phyloP scores from a whole-genome alignment of 495 filamentous ascomycete genomes.

The Ramalina peruviana region DNA sequence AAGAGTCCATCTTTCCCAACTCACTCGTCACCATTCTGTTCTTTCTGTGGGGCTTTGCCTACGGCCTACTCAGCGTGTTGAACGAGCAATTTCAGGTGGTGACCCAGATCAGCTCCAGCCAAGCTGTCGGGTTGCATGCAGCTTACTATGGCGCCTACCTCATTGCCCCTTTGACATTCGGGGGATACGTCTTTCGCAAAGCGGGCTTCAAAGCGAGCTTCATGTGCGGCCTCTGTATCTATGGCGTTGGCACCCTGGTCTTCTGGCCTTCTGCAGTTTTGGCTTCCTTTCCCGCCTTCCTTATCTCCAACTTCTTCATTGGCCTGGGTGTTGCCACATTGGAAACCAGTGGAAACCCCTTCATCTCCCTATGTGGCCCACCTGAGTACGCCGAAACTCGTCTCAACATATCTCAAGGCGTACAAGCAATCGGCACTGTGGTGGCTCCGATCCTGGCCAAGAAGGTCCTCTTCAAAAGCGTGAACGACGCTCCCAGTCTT shows the following conservation, averaged over 20 bases:
- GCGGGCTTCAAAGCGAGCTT: slow-evolving; percentile 58
- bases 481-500: slow-evolving; percentile 37
- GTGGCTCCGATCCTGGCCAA: slow-evolving; percentile 47
- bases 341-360: slow-evolving; percentile 54
- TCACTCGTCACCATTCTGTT: slow-evolving; percentile 60
- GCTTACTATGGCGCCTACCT: slow-evolving; percentile 53
- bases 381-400: slow-evolving; percentile 50
- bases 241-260: slow-evolving; percentile 49
- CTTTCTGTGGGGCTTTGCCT: slow-evolving; percentile 80
- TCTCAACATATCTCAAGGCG: slow-evolving; percentile 50
- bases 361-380: slow-evolving; percentile 55
- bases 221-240: slow-evolving; percentile 48
- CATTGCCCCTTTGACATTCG: slow-evolving; percentile 43
- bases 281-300: slow-evolving; percentile 49
- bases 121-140: slow-evolving; percentile 44
- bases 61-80: slow-evolving; percentile 64
- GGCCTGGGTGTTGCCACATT: slow-evolving; percentile 49
- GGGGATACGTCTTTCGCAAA: slow-evolving; percentile 39
- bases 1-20: slow-evolving; percentile 41
- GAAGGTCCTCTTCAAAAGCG: slow-evolving; percentile 43
- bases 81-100: slow-evolving; percentile 46
- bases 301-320: slow-evolving; percentile 53
- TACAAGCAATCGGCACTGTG: slow-evolving; percentile 53
- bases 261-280: slow-evolving; percentile 64
- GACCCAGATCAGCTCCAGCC: slow-evolving; percentile 29